Evolutionary conservation across 768 basidiomycete genomes (phyloP).

Genomic region (Rhizopogon vinicolor): DNA sequence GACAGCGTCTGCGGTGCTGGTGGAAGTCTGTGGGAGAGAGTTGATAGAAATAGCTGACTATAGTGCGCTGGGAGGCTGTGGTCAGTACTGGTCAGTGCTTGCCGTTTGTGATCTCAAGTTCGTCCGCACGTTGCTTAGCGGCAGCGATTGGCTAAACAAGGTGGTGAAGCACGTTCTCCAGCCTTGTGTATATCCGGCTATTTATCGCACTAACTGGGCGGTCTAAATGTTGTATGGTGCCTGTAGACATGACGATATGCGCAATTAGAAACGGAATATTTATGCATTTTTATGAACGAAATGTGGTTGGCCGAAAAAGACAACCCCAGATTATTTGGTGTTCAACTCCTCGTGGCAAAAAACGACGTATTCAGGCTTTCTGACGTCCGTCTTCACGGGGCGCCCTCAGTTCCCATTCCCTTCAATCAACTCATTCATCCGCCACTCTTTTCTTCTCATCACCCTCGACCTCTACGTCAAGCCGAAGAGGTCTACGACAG

Average conservation of each 20-base stretch:
- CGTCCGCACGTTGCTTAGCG: background rate
- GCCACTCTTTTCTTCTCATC: constrained; percentile 7
- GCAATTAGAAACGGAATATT: background rate
- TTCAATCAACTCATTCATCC: background rate
- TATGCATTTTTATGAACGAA: background rate
- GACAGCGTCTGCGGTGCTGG: background rate
- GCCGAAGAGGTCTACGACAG: background rate
- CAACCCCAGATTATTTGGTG: background rate
- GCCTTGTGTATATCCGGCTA: too few species aligned
- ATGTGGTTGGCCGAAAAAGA: background rate
- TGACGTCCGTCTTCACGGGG: background rate
- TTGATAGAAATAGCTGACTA: background rate
- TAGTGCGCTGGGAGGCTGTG: too few species aligned
- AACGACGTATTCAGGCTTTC: background rate
- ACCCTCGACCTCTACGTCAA: background rate
- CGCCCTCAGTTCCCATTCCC: background rate
- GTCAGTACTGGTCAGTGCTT: background rate
- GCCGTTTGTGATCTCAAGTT: background rate
- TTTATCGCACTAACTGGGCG: too few species aligned
- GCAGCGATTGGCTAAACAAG: too few species aligned
- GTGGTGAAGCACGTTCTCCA: too few species aligned
- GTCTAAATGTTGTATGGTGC: background rate
- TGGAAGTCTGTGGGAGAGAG: background rate
- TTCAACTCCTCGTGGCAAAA: background rate
- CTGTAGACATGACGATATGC: background rate